Evolutionary conservation across 169 alveolate species (phyloP).

Genomic region (Plasmodium cynomolgi): DNA sequence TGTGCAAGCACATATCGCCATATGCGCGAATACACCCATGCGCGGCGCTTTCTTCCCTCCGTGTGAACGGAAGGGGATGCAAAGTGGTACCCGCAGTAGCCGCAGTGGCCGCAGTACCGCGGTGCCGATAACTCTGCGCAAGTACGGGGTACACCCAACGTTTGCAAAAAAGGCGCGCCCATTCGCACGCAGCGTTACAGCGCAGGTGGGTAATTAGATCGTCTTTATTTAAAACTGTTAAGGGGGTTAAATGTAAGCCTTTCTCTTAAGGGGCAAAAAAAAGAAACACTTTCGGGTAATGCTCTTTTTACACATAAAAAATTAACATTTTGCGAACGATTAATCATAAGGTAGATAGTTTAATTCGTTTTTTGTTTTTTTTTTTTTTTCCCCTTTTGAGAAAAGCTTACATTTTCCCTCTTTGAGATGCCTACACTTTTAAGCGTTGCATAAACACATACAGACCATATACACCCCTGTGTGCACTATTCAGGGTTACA

Average conservation of each 20-base stretch:
- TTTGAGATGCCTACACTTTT: not conserved
- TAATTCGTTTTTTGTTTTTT: not conserved
- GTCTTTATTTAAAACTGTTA: not conserved
- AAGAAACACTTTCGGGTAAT: slow-evolving; percentile 13
- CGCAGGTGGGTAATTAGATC: not conserved
- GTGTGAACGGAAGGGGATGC: not conserved
- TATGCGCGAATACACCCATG: not conserved
- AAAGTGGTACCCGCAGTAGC: not conserved
- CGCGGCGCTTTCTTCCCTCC: not conserved
- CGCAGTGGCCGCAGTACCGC: not conserved
- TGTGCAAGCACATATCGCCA: not conserved
- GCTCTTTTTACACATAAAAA: slow-evolving; percentile 5
- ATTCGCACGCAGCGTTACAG: not conserved
- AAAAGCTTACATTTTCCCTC: not conserved
- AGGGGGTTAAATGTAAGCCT: not conserved
- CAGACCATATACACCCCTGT: not conserved
- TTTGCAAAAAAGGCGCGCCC: not conserved
- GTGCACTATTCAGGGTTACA: slow-evolving; percentile 10
- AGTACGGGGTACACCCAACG: not conserved
- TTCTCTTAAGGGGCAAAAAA: not conserved
- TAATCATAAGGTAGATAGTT: not conserved
- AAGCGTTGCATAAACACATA: not conserved
- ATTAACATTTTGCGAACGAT: not conserved
- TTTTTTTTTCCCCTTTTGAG: not conserved
- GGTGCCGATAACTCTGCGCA: not conserved